These are phyloP conservation scores for Auriscalpium microsporum DNA, from an alignment of 768 basidiomycete genomes.

Conservation along the genomic window DNA sequence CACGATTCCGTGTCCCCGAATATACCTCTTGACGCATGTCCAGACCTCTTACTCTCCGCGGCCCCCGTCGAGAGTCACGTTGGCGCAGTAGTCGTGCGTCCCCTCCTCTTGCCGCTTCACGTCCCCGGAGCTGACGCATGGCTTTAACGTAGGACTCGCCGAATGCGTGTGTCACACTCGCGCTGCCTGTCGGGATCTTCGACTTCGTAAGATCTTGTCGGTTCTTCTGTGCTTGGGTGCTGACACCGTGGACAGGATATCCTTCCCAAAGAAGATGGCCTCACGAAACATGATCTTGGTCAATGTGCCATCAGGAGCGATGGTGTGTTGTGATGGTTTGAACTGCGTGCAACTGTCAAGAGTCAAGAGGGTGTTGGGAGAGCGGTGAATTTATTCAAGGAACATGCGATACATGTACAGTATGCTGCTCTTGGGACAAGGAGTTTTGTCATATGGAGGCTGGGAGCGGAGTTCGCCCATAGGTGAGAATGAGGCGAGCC, in stretches of 20 bases:
- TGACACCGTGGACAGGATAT: conserved; percentile 42
- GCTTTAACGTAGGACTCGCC: conserved; percentile 48
- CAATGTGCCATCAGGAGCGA: conserved; percentile 63
- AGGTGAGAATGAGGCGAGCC: too few relatives aligned
- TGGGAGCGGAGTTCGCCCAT: too few relatives aligned
- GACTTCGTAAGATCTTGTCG: conserved; percentile 40
- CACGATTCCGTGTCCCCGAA: neutral
- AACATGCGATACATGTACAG: too few relatives aligned
- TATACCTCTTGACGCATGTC: neutral
- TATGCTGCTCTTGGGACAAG: too few relatives aligned
- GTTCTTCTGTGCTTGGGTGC: neutral
- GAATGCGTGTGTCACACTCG: conserved; percentile 70
- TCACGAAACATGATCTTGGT: conserved; percentile 50
- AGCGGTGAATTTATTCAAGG: too few relatives aligned
- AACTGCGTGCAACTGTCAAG: too few relatives aligned
- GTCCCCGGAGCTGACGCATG: neutral
- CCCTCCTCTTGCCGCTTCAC: neutral
- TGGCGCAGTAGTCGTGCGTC: conserved; percentile 57
- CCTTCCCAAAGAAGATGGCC: conserved; percentile 52
- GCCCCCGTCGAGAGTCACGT: conserved; percentile 65
- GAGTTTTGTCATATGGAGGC: too few relatives aligned
- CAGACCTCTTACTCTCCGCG: conserved; percentile 59
- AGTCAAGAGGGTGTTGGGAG: too few relatives aligned
- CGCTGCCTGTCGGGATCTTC: conserved; percentile 70
- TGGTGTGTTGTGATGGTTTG: conserved; percentile 33